phyloP scores from a whole-genome alignment of 331 rosid genomes.

The Malus hybrid region DNA sequence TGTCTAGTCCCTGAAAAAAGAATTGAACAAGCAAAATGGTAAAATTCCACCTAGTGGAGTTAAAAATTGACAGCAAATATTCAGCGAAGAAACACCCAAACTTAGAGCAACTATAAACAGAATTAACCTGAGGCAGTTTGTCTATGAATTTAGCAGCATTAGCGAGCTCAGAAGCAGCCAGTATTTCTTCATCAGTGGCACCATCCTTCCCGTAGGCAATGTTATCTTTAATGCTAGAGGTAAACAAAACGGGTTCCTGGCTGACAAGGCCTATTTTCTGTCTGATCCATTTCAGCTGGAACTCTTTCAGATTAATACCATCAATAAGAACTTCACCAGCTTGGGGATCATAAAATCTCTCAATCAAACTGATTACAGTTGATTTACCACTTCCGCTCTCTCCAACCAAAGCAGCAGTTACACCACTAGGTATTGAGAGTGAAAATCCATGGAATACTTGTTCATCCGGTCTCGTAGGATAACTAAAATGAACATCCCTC shows the following conservation, averaged over 20 bases:
- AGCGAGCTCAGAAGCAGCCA: conserved; percentile 56
- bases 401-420: conserved; percentile 73
- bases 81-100: neutral
- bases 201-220: conserved; percentile 67
- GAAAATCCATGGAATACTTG: conserved; percentile 52
- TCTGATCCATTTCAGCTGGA: conserved; percentile 44
- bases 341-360: conserved; percentile 86
- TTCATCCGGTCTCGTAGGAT: conserved; percentile 70
- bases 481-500: conserved; percentile 56
- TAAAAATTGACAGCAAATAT: neutral
- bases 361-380: conserved; percentile 65
- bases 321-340: conserved; percentile 74
- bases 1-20: conserved; percentile 54
- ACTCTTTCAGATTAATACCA: conserved; percentile 50
- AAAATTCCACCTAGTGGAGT: neutral
- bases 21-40: neutral
- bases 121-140: conserved; percentile 56
- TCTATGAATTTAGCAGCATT: conserved; percentile 72
- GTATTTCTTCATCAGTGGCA: conserved; percentile 62
- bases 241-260: no score
- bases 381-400: conserved; percentile 93
- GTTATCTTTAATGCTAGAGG: conserved; percentile 7
- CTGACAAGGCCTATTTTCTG: no score
- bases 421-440: conserved; percentile 60
- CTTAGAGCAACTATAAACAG: neutral